Percentiles rank a stretch among this genome's conserved stretches.
phyloP scores from a whole-genome alignment of 345 rosid species.

The Corchorus olitorius region DNA sequence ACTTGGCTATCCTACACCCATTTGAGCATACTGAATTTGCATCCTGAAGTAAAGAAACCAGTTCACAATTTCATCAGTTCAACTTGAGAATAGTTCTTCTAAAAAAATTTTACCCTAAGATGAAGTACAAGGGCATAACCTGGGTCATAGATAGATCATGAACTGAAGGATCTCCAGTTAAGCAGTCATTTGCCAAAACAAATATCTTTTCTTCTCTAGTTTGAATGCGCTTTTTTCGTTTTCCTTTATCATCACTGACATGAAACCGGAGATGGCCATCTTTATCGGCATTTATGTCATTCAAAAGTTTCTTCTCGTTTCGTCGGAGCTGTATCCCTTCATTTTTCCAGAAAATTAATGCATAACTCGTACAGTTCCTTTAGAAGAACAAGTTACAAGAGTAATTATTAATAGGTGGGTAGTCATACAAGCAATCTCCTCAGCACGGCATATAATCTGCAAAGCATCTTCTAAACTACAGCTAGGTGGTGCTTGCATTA shows the following conservation, averaged over 20 bases:
- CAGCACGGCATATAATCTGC: constrained; percentile 74
- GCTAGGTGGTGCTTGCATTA: constrained; percentile 63
- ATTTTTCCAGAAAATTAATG: constrained; percentile 29
- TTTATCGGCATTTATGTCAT: constrained; percentile 84
- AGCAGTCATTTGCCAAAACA: constrained; percentile 85
- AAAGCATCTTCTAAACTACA: constrained; percentile 84
- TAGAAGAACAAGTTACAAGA: constrained; percentile 9
- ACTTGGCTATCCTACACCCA: constrained; percentile 85
- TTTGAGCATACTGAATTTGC: constrained; percentile 79
- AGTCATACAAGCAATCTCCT: constrained; percentile 88
- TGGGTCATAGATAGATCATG: constrained; percentile 91
- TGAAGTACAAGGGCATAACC: constrained; percentile 42
- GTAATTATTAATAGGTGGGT: constrained; percentile 11
- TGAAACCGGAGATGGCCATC: constrained; percentile 87
- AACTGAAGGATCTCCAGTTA: constrained; percentile 90
- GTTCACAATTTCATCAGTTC: constrained; percentile 26
- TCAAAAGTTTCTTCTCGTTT: constrained; percentile 90
- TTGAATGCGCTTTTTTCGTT: constrained; percentile 89
- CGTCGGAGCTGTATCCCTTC: constrained; percentile 99
- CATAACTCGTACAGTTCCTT: constrained; percentile 10
- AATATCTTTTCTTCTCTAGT: constrained; percentile 93
- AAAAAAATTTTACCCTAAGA: constrained; percentile 10
- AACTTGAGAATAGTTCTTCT: constrained; percentile 22
- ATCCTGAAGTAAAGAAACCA: constrained; percentile 55
- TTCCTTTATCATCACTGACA: constrained; percentile 74